Conservation (phyloP, 805 yeast species). For the Myxozyma monticola region DNA sequence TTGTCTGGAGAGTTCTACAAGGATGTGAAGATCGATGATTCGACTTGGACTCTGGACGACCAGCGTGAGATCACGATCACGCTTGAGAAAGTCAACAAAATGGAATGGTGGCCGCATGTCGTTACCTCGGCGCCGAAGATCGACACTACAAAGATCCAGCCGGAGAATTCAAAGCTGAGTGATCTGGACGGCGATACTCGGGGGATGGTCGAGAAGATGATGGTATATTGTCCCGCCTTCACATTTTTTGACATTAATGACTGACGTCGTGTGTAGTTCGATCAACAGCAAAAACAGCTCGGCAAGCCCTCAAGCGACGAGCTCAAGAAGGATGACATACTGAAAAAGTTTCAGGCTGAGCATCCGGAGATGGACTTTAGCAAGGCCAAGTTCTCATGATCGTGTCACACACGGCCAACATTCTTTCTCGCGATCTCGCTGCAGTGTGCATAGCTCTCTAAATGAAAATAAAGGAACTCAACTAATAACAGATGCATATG, state of each 20-base stretch:
- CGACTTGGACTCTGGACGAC: constrained; percentile 48
- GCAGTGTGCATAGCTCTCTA: too few species aligned
- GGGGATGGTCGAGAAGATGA: constrained; percentile 50
- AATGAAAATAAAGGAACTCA: too few species aligned
- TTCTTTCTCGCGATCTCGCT: too few species aligned
- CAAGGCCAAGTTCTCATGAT: constrained; percentile 33
- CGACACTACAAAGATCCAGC: constrained; percentile 44
- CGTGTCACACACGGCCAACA: too few species aligned
- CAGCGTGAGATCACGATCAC: constrained; percentile 40
- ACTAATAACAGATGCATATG: too few species aligned
- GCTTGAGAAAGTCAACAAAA: constrained; percentile 41
- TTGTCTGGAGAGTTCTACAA: constrained; percentile 43
- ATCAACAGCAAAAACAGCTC: constrained; percentile 45
- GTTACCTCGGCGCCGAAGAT: constrained; percentile 45
- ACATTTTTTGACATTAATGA: not conserved
- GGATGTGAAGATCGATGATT: constrained; percentile 36
- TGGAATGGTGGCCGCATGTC: constrained; percentile 52
- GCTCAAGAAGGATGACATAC: constrained; percentile 37
- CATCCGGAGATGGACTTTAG: constrained; percentile 48
- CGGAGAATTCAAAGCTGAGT: constrained; percentile 44
- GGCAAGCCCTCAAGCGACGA: constrained; percentile 45
- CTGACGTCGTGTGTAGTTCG: constrained; percentile 34
- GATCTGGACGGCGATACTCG: constrained; percentile 47
- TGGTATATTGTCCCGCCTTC: constrained; percentile 33
- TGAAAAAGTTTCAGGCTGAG: constrained; percentile 44